A percentile compares a stretch with the other conserved stretches of the same genome.
Conservation (phyloP, 371 early-diverging fungal genomes). For the Mortierella polycephala region DNA sequence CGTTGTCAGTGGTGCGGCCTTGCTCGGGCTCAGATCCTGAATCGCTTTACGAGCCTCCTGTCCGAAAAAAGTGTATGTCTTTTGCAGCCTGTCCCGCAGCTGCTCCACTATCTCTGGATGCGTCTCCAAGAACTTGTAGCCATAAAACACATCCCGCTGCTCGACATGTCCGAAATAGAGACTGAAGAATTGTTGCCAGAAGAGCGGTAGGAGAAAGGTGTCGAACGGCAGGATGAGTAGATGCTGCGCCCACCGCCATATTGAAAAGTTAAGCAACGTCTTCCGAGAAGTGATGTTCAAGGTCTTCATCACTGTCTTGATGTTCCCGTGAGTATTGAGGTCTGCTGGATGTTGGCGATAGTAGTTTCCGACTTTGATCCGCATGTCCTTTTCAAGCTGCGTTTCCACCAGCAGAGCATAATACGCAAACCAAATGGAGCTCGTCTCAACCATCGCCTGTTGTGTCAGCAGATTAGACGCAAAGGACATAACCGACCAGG, state of each 20-base stretch:
- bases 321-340: slow-evolving; percentile 34
- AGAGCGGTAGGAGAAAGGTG: slow-evolving; percentile 66
- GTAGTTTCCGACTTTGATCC: slow-evolving; percentile 56
- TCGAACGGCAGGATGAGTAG: slow-evolving; percentile 60
- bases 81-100: slow-evolving; percentile 60
- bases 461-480: slow-evolving; percentile 60
- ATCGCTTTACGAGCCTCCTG: slow-evolving; percentile 52
- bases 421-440: slow-evolving; percentile 68
- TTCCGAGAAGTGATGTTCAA: slow-evolving; percentile 52
- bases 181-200: slow-evolving; percentile 74
- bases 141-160: slow-evolving; percentile 55
- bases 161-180: slow-evolving; percentile 66
- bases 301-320: slow-evolving; percentile 51
- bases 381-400: slow-evolving; percentile 55
- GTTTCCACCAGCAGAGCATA: slow-evolving; percentile 68
- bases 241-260: slow-evolving; percentile 72
- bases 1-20: slow-evolving; percentile 34
- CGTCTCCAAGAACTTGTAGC: slow-evolving; percentile 62
- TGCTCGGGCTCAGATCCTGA: slow-evolving; percentile 14
- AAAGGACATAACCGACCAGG: slow-evolving; percentile 63
- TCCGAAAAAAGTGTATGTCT: slow-evolving; percentile 59
- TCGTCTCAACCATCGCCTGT: slow-evolving; percentile 60
- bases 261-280: slow-evolving; percentile 63
- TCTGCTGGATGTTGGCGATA: slow-evolving; percentile 45
- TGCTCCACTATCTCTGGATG: slow-evolving; percentile 58